Evolutionary conservation across 177 flowering plant species (phyloP).

Genomic region (Vitis hybrid): DNA sequence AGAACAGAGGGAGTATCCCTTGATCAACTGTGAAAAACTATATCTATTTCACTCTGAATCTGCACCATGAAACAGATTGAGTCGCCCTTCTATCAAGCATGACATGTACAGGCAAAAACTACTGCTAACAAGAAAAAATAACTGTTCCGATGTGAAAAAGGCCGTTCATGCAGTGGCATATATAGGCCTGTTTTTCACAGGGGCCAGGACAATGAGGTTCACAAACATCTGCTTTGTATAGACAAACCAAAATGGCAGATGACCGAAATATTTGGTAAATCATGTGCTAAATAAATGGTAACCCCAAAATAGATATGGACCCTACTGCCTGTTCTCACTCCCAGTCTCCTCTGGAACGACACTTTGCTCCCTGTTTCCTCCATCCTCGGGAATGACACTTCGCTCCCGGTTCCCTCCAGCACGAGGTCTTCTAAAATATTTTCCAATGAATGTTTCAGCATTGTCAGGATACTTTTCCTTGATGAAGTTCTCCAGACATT

Average conservation of each 20-base stretch:
- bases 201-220: neutral
- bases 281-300: neutral
- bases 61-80: too few relatives aligned
- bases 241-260: conserved; percentile 12
- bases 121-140: too few relatives aligned
- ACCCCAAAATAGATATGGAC: neutral
- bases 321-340: neutral
- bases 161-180: neutral
- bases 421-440: conserved; percentile 56
- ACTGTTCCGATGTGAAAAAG: too few relatives aligned
- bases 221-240: conserved; percentile 3
- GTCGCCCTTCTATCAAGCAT: too few relatives aligned
- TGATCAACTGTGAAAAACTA: too few relatives aligned
- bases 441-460: conserved; percentile 58
- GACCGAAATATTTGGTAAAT: neutral
- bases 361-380: conserved; percentile 17
- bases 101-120: too few relatives aligned
- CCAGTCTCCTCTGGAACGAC: conserved; percentile 2
- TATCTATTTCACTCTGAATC: too few relatives aligned
- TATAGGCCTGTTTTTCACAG: neutral
- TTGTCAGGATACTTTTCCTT: conserved; percentile 56
- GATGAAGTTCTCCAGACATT: conserved; percentile 69
- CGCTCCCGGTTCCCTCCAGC: conserved; percentile 19
- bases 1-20: too few relatives aligned
- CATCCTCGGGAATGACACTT: neutral